Base-by-base conservation (phyloP, 225 moss, liverwort and hornwort species). In the Lunularia cruciata region DNA sequence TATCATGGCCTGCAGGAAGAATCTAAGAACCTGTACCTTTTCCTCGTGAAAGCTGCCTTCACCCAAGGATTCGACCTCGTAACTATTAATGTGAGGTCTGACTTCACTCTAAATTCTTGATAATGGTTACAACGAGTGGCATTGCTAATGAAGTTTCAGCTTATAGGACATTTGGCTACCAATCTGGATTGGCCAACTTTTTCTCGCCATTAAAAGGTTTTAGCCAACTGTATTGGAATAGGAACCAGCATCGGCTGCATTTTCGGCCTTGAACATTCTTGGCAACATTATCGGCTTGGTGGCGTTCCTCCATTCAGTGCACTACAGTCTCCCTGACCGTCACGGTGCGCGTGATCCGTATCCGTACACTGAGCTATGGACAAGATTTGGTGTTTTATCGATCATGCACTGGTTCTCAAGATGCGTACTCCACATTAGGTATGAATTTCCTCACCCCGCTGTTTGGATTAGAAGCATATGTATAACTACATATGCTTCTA, bases 21-120 rank as follows among this genome's bases (percentile, higher is more conserved):
- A 38, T 58, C 74, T 8, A 71, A 68, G 66, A 61, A 74, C 7
- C 43, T 81, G 32, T 81, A 81, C 31, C 0, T 8, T 1, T 56
- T 45, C 38, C 75, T 80, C 8, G 62, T 74, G 38, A 71, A 68
- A 57, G 40, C 75, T 72, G 72, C 67, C 28, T 14, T 76, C 0
- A 75, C 63, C 20, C 68, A 40, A 47, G 72, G 57, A 27, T 0
- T 76, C 55, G 39, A 72, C n/a, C 43, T 72, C 57, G 48, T 25
- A 68, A 60, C 47, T 67, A 76, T 80, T 40, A 80, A 80, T 80
- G 79, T 79, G 79, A 79, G 79, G 79, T 79, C 79, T 72, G 79
- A 70, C 67, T 75, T 60, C 55, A 72, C 75, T 70, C 79, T n/a
- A 60, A 35, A 54, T 60, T 55, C 35, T 69, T 49, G 67, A 57